Conservation (phyloP, 202 grass and related monocot species). For the Schoenoplectus tabernaemontani region DNA sequence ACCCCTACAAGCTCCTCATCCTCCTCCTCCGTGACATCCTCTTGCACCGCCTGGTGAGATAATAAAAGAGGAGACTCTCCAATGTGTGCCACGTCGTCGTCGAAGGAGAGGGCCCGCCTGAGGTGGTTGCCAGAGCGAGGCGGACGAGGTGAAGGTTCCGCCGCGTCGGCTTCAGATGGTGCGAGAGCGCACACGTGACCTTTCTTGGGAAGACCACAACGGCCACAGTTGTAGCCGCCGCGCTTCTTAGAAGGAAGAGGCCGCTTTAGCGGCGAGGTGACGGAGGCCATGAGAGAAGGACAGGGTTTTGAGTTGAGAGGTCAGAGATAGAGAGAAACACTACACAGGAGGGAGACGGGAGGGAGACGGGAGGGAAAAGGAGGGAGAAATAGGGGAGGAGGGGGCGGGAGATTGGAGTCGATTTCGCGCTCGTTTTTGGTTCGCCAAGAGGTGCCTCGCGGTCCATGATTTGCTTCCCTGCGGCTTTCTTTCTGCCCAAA, state of each 20-base stretch:
- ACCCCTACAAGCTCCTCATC: slow-evolving; percentile 19
- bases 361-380: neutral
- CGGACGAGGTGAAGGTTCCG: neutral
- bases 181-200: slow-evolving; percentile 54
- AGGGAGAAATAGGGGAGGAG: neutral
- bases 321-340: slow-evolving; percentile 6
- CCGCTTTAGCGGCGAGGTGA: slow-evolving; percentile 4
- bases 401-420: slow-evolving; percentile 45
- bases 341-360: slow-evolving; percentile 22
- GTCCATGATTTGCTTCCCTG: neutral
- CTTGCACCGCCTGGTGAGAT: neutral
- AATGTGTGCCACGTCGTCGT: slow-evolving; percentile 13
- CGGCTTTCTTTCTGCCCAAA: neutral
- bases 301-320: slow-evolving; percentile 17
- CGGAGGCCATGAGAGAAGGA: slow-evolving; percentile 27
- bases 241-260: slow-evolving; percentile 46
- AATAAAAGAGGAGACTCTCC: neutral
- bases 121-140: slow-evolving; percentile 15
- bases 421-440: slow-evolving; percentile 56
- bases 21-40: neutral
- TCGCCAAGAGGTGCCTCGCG: slow-evolving; percentile 11
- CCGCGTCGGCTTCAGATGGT: neutral
- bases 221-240: slow-evolving; percentile 89
- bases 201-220: slow-evolving; percentile 78
- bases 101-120: slow-evolving; percentile 78